Evolutionary conservation across 2,329 filamentous ascomycete genomes (phyloP).

Genomic region (Teratosphaeria destructans): DNA sequence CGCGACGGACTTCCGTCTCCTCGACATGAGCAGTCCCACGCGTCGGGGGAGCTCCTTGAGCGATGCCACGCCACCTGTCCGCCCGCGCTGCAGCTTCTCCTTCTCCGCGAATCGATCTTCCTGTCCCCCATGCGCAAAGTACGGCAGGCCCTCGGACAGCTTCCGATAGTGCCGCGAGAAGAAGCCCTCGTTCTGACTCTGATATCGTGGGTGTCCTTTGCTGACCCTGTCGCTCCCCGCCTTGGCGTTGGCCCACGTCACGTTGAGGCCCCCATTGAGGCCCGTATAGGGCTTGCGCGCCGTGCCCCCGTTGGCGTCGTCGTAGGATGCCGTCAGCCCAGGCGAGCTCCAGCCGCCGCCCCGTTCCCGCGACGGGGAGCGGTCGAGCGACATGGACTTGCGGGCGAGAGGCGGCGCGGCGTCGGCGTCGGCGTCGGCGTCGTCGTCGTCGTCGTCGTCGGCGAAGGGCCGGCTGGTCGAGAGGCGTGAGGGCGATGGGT

Average conservation of each 20-base stretch:
- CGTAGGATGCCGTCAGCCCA: conserved; percentile 58
- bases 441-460: conserved; percentile 12
- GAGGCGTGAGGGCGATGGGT: not conserved
- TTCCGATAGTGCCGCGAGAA: conserved; percentile 75
- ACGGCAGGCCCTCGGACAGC: conserved; percentile 68
- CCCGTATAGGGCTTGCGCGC: conserved; percentile 30
- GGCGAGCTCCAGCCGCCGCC: conserved; percentile 78
- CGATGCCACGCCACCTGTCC: conserved; percentile 2
- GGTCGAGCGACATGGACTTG: conserved; percentile 64
- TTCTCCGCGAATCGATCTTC: conserved; percentile 55
- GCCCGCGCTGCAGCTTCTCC: conserved; percentile 58
- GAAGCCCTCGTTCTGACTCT: conserved; percentile 69
- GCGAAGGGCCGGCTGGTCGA: conserved; percentile 10
- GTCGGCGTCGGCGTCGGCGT: conserved; percentile 8
- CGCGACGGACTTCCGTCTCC: conserved; percentile 20
- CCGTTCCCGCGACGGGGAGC: conserved; percentile 74
- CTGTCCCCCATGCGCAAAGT: conserved; percentile 48
- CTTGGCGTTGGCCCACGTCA: conserved; percentile 76
- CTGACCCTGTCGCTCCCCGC: conserved; percentile 63
- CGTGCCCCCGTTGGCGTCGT: conserved; percentile 28
- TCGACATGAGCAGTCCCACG: conserved; percentile 18
- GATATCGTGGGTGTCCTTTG: conserved; percentile 61
- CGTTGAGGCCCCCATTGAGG: conserved; percentile 44
- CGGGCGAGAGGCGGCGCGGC: not conserved
- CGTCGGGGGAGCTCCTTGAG: conserved; percentile 14